Base-by-base conservation (phyloP, 495 filamentous ascomycete species). In the Aspergillus conjunctus region DNA sequence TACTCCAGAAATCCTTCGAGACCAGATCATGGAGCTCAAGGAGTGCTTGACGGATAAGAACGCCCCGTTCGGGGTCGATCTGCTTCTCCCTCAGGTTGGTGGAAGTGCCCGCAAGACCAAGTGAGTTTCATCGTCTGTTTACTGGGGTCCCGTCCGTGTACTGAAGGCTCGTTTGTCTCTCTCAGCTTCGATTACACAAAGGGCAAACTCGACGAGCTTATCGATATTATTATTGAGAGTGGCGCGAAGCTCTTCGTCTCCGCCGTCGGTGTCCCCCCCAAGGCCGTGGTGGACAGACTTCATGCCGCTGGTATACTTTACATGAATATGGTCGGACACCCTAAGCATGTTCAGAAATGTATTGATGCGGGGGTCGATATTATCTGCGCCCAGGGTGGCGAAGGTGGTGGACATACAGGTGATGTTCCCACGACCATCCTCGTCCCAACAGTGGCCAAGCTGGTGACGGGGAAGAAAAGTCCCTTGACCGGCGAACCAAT, bases 241-340 rank as follows among this genome's bases (percentile, higher is more conserved):
- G 90, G 91, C 55, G 90, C 92, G 58, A 90, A 87, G 77, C 85
- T 97, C 54, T 98, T 98, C 78, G 94, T 98, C 68, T 95, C 89
- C 65, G 93, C 93, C 70, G 90, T 98, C 71, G 93, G 93, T 72
- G 88, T 98, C 7, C 92, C 93, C 21, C 93, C 94, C 51, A 89
- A 89, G 71, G 75, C 83, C 58, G 87, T 96, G 58, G 93, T 98
- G 61, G 90, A 97, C 51, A 85, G 82, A 64, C 85, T 98, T 32
- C 93, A 98, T 83, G 83, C 84, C 61, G 80, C 84, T 68, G 92
- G 92, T 54, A 82, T 98, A 60, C 81, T 96, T 57, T 96, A 93
- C 84, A 98, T 98, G 93, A 98, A 98, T 86, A 98, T 98, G 94
- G 93, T 98, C 72, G 93, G 93, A 58, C 93, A 97, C 83, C 94